Conservation (phyloP, 495 filamentous ascomycete genomes). For the Pyrenula aspistea region DNA sequence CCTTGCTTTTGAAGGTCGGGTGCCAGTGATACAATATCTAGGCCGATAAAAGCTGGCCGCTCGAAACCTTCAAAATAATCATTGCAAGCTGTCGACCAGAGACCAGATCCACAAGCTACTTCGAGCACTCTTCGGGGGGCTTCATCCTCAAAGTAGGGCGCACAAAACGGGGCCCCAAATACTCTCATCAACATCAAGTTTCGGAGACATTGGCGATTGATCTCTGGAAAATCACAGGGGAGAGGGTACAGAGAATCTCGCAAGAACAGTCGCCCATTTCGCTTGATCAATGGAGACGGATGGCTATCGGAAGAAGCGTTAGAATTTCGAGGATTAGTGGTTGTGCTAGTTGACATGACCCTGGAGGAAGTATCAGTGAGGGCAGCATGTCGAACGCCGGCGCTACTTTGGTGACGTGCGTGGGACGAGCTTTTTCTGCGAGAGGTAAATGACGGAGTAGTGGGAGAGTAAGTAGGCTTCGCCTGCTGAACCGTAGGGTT, state of each 20-base stretch:
- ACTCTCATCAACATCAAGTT: slow-evolving; percentile 72
- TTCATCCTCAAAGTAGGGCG: slow-evolving; percentile 46
- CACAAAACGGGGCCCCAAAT: slow-evolving; percentile 69
- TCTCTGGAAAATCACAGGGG: slow-evolving; percentile 76
- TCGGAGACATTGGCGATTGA: slow-evolving; percentile 76
- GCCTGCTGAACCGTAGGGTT: neutral
- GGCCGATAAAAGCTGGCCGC: slow-evolving; percentile 57
- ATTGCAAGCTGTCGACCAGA: slow-evolving; percentile 83
- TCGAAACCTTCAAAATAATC: slow-evolving; percentile 56
- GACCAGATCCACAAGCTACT: slow-evolving; percentile 75
- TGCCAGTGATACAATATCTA: slow-evolving; percentile 71
- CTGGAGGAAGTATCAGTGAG: neutral
- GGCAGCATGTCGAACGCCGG: neutral
- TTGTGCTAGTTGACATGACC: neutral
- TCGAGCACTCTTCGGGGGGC: slow-evolving; percentile 74
- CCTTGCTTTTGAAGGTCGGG: slow-evolving; percentile 60
- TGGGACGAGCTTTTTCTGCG: neutral
- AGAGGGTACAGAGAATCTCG: slow-evolving; percentile 72
- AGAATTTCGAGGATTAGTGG: neutral
- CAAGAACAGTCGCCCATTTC: slow-evolving; percentile 70
- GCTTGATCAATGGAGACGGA: slow-evolving; percentile 37
- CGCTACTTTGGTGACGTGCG: neutral
- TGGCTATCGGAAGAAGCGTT: neutral
- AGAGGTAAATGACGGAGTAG: neutral
- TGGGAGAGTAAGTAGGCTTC: neutral